Evolutionary conservation across 2,329 filamentous ascomycete genomes (phyloP).

Genomic region (Cercospora citrullina): DNA sequence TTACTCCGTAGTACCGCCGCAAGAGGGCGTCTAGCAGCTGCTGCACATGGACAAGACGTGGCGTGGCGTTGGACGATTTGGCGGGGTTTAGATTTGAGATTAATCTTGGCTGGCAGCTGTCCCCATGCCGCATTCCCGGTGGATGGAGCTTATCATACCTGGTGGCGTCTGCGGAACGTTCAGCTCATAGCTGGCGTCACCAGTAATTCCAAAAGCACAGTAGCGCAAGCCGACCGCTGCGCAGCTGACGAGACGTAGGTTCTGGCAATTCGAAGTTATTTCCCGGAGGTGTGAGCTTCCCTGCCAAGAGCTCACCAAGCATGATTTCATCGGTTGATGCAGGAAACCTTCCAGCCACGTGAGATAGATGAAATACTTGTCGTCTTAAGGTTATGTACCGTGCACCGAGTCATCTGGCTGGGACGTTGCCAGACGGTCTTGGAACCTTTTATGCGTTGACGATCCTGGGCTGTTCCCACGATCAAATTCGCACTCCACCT

Average conservation of each 20-base stretch:
- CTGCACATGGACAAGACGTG: slow-evolving; percentile 1
- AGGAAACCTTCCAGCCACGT: neutral
- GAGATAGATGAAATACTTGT: neutral
- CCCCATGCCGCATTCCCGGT: neutral
- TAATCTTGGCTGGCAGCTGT: slow-evolving; percentile 2
- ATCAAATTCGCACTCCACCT: neutral
- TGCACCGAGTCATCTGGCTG: neutral
- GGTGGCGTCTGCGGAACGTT: neutral
- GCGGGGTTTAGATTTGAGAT: slow-evolving; percentile 18
- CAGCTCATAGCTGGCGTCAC: neutral
- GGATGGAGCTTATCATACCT: neutral
- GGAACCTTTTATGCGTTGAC: neutral
- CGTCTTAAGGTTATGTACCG: neutral
- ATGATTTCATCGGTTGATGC: neutral
- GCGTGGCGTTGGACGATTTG: slow-evolving; percentile 11
- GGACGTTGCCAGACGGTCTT: neutral
- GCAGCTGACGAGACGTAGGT: neutral
- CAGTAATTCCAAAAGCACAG: neutral
- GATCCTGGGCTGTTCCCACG: neutral
- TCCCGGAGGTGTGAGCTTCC: neutral
- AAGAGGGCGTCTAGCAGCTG: neutral
- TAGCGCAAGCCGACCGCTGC: neutral
- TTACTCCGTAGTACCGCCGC: neutral
- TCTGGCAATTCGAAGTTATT: neutral
- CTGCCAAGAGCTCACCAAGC: neutral